A percentile compares a stretch with the other conserved stretches of the same genome.
phyloP scores from a whole-genome alignment of 2,329 filamentous ascomycete genomes.

The Fusarium fujikuroi region DNA sequence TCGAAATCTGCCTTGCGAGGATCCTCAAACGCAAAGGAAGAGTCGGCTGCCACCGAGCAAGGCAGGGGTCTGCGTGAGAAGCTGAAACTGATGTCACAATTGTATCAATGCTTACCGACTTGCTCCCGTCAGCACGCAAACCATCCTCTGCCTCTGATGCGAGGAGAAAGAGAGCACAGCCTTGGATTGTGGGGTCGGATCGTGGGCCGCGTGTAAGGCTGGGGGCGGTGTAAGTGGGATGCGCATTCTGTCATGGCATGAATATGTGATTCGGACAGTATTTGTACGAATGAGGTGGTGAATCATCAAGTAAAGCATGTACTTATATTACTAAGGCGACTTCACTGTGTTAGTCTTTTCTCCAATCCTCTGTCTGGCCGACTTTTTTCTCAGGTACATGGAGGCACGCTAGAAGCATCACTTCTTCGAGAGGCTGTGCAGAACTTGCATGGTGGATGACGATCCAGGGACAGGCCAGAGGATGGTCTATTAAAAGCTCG shows the following conservation, averaged over 20 bases:
- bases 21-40: conserved; percentile 23
- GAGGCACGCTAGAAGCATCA: conserved; percentile 19
- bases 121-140: conserved; percentile 6
- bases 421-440: conserved; percentile 36
- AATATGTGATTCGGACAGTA: neutral
- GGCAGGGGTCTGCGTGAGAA: conserved; percentile 1
- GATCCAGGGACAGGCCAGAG: conserved; percentile 19
- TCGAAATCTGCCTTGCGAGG: conserved; percentile 34
- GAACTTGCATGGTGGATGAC: conserved; percentile 8
- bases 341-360: conserved; percentile 4
- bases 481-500: conserved; percentile 29
- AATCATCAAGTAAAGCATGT: conserved; percentile 8
- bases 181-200: conserved; percentile 40
- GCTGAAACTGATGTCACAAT: conserved; percentile 43
- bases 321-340: neutral
- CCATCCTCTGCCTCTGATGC: conserved; percentile 1
- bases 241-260: neutral
- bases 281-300: conserved; percentile 7
- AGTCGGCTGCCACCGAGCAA: conserved; percentile 16
- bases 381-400: neutral
- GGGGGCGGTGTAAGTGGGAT: conserved; percentile 39
- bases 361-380: neutral
- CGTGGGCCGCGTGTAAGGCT: conserved; percentile 45
- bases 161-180: conserved; percentile 30
- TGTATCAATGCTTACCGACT: neutral